Conservation (phyloP, 2,329 filamentous ascomycete genomes). For the Verticillium zaregamsianum region DNA sequence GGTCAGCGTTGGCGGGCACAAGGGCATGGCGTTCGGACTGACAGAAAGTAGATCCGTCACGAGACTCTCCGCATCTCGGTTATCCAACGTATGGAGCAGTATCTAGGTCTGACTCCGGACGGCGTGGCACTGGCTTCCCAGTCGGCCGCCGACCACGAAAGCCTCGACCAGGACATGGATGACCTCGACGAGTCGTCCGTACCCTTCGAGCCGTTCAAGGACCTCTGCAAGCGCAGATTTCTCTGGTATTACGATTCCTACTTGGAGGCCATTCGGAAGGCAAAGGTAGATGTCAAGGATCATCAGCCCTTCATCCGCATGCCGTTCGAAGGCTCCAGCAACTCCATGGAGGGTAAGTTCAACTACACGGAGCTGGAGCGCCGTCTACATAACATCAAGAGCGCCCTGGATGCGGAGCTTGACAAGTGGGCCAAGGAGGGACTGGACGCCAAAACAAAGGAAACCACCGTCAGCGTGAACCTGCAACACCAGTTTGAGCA, state of each 20-base stretch:
- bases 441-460: slow-evolving; percentile 54
- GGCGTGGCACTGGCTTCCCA: slow-evolving; percentile 33
- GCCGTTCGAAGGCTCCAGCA: slow-evolving; percentile 77
- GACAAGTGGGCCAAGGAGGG: slow-evolving; percentile 69
- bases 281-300: slow-evolving; percentile 58
- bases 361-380: slow-evolving; percentile 70
- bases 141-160: slow-evolving; percentile 25
- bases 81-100: slow-evolving; percentile 78
- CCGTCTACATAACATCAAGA: slow-evolving; percentile 65
- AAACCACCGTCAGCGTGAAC: slow-evolving; percentile 74
- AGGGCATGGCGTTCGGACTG: slow-evolving; percentile 8
- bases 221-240: slow-evolving; percentile 86
- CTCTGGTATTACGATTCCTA: slow-evolving; percentile 96
- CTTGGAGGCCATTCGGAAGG: slow-evolving; percentile 63
- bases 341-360: slow-evolving; percentile 83
- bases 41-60: slow-evolving; percentile 69
- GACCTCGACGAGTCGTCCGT: slow-evolving; percentile 49
- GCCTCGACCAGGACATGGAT: slow-evolving; percentile 43
- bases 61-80: slow-evolving; percentile 85
- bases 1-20: slow-evolving; percentile 37
- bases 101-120: slow-evolving; percentile 60
- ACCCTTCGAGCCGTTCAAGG: slow-evolving; percentile 81
- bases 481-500: slow-evolving; percentile 83
- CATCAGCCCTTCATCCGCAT: slow-evolving; percentile 68
- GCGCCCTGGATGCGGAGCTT: slow-evolving; percentile 68